Conservation (phyloP, 306 rosid species). For the Acacia melanoxylon region DNA sequence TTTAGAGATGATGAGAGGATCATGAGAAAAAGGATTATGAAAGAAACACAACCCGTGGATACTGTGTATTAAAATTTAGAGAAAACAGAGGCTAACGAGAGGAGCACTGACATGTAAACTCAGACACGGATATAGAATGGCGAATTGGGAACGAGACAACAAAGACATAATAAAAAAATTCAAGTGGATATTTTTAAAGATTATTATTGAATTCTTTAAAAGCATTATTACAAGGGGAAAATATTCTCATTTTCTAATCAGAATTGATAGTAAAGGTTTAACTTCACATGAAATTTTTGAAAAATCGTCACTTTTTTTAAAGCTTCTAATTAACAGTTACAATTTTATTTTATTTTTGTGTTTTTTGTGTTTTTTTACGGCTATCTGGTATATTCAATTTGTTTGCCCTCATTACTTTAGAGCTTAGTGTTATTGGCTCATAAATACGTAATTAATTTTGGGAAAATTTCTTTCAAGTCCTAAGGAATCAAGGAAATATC, state of each 20-base stretch:
- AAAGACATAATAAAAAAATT: not conserved
- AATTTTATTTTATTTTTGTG: too few species aligned
- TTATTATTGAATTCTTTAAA: not conserved
- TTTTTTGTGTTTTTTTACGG: too few species aligned
- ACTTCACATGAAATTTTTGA: not conserved
- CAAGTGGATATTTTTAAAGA: not conserved
- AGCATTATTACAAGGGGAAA: not conserved
- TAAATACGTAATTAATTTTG: too few species aligned
- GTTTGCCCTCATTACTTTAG: not conserved
- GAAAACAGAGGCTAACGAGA: not conserved
- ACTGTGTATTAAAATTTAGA: conserved; percentile 23
- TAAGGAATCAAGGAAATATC: too few species aligned
- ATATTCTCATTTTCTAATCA: not conserved
- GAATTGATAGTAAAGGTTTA: not conserved
- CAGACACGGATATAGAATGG: not conserved
- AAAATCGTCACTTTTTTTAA: not conserved
- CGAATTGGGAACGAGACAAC: not conserved
- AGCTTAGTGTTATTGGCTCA: not conserved
- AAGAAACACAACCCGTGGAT: too few species aligned
- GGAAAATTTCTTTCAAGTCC: too few species aligned
- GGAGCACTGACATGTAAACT: not conserved
- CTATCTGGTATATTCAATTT: too few species aligned
- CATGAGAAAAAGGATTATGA: too few species aligned
- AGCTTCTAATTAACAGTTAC: not conserved
- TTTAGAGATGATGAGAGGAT: too few species aligned